Evolutionary conservation across 176 grass and related monocot species (phyloP), one percentile per base, ranked within the genome.

Genomic region (Oryza nivara): DNA sequence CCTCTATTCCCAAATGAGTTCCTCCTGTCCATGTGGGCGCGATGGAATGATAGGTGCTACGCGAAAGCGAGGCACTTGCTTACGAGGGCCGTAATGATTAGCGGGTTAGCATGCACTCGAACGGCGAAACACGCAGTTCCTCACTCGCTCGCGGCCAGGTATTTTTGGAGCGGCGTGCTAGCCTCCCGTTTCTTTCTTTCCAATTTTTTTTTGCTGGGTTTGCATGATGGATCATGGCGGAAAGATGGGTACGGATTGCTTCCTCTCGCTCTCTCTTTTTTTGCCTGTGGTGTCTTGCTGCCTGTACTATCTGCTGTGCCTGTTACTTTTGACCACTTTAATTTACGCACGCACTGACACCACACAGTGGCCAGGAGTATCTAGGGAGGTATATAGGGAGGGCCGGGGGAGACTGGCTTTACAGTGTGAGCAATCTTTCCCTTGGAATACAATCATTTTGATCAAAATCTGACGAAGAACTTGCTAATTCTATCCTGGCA

Each of bases 151-250:
- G 19, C 54, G 51, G 71, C 79, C 49, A 70, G 88, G 87, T 76
- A 89, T 85, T 76, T 89, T 89, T 89, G 78, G 82, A 70, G 20
- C 41, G 77, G 64, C 82, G 77, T 54, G 82, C 85, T 6, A 23
- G 43, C 41, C 20, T 15, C 49, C 14, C 3, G 77, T 15, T 80
- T 77, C 46, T 54, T 41, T 38, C 36, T 41, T 41, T 7, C 38
- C 30, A 32, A 2, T 32, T 32, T 40, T 40, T 40, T 77, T 74
- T 51, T 26, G 58, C 63, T 17, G 22, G 49, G 7, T 63, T 63
- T 22, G n/a, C 67, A 70, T 70, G 72, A 70, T 69, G 8, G 78
- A 69, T 69, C 78, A 63, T 88, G 79, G 65, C 86, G 65, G 66
- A 88, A 83, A 78, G 72, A 70, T 65, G 73, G 38, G 73, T 77